Evolutionary conservation across 495 filamentous ascomycete species (phyloP).

Genomic region (Aspergillus cavernicola): DNA sequence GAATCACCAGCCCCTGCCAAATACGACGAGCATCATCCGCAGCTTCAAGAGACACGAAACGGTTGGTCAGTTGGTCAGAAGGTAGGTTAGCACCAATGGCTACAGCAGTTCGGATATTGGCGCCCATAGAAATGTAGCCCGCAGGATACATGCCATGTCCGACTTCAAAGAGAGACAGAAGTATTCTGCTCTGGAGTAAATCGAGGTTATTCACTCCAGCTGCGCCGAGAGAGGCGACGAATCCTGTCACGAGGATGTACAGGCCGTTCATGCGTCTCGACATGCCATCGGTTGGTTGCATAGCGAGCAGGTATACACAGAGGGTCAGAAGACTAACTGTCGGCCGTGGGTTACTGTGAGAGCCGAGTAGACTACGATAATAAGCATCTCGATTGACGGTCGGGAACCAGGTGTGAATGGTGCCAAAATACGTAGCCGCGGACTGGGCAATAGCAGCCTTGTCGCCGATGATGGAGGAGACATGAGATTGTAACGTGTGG

Average conservation of each 20-base stretch:
- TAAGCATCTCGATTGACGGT: background rate
- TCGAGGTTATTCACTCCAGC: background rate
- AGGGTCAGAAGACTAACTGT: no score
- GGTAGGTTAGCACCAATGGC: no score
- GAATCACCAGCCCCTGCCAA: no score
- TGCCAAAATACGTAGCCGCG: background rate
- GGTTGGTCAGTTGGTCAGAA: no score
- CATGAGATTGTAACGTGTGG: background rate
- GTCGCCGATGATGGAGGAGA: background rate
- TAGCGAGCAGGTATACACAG: no score
- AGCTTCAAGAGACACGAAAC: no score
- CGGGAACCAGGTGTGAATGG: constrained; percentile 7
- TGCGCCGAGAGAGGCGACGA: background rate
- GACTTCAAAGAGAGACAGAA: constrained; percentile 7
- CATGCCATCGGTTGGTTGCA: no score
- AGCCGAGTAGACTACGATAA: background rate
- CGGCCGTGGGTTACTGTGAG: no score
- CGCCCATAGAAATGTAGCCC: no score
- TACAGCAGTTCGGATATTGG: no score
- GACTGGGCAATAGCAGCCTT: background rate
- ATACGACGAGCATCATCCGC: no score
- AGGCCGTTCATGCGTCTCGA: background rate
- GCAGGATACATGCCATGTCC: no score
- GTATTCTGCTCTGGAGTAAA: background rate
- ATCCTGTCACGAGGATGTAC: background rate